Evolutionary conservation across 306 rosid genomes (phyloP).

Genomic region (Glycyrrhiza uralensis): DNA sequence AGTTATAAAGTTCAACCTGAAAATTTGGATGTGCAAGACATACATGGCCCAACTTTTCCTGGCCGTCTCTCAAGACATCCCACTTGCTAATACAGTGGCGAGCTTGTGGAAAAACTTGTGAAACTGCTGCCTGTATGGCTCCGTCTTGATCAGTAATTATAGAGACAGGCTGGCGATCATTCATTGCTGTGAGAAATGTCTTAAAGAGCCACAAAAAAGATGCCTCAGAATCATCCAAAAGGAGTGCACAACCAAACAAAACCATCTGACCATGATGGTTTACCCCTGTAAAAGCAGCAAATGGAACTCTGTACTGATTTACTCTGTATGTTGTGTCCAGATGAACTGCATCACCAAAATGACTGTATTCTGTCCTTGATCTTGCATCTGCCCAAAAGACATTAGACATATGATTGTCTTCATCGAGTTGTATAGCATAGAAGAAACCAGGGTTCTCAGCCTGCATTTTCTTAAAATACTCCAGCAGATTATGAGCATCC

Average conservation of each 20-base stretch:
- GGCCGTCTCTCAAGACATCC: conserved; percentile 94
- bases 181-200: conserved; percentile 88
- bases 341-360: conserved; percentile 78
- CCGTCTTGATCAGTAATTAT: conserved; percentile 78
- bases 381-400: conserved; percentile 92
- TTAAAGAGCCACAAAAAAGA: conserved; percentile 80
- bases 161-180: conserved; percentile 68
- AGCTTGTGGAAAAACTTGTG: conserved; percentile 79
- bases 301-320: conserved; percentile 74
- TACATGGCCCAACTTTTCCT: conserved; percentile 76
- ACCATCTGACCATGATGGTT: conserved; percentile 85
- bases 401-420: conserved; percentile 78
- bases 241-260: conserved; percentile 89
- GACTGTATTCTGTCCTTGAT: conserved; percentile 74
- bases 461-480: conserved; percentile 96
- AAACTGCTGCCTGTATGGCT: conserved; percentile 70
- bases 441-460: conserved; percentile 93
- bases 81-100: conserved; percentile 84
- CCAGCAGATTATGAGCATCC: conserved; percentile 86
- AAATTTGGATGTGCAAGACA: conserved; percentile 70
- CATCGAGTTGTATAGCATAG: conserved; percentile 95
- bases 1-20: conserved; percentile 83
- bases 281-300: conserved; percentile 86
- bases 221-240: conserved; percentile 87
- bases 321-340: conserved; percentile 73